Conservation (phyloP, 2,329 filamentous ascomycete genomes). For the Ascochyta clinopodiicola region DNA sequence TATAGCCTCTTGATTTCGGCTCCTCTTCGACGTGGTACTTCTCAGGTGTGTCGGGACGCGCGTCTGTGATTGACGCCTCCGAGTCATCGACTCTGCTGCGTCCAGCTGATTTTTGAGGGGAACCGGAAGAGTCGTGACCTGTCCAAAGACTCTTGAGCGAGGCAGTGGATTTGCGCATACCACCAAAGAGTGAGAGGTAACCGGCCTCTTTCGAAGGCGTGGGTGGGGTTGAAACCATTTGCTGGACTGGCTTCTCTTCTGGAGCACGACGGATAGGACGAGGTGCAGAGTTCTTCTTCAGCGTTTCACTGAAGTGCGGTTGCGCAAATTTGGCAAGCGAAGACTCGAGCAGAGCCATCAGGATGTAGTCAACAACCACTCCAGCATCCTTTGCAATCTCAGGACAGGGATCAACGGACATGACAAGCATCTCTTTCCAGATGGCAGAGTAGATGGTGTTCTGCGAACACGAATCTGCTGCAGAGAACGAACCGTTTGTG, state of each 20-base stretch:
- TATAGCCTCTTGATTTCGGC: conserved; percentile 79
- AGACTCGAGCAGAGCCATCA: conserved; percentile 78
- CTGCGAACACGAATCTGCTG: conserved; percentile 60
- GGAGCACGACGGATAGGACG: conserved; percentile 50
- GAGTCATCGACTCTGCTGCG: conserved; percentile 64
- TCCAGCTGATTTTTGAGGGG: conserved; percentile 35
- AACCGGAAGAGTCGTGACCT: conserved; percentile 39
- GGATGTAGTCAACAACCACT: conserved; percentile 84
- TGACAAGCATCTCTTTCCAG: conserved; percentile 90
- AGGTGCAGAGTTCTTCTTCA: conserved; percentile 52
- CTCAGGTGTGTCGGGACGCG: conserved; percentile 69
- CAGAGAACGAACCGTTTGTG: conserved; percentile 11
- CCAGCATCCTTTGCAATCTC: conserved; percentile 87
- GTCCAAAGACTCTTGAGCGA: conserved; percentile 68
- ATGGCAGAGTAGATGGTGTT: conserved; percentile 92
- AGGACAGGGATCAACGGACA: conserved; percentile 92
- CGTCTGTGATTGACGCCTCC: conserved; percentile 74
- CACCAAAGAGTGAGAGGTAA: conserved; percentile 62
- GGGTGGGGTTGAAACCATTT: conserved; percentile 54
- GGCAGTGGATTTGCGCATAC: conserved; percentile 67
- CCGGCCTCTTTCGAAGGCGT: conserved; percentile 62
- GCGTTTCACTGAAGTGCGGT: conserved; percentile 75
- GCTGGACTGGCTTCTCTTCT: conserved; percentile 48
- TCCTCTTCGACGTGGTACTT: conserved; percentile 74
- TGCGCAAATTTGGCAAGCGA: conserved; percentile 75